A percentile compares a stretch with the other conserved stretches of the same genome.
These are phyloP conservation scores for Spizellomyces sp. DNA, from an alignment of 192 early-diverging fungal genomes.

Conservation along the genomic window DNA sequence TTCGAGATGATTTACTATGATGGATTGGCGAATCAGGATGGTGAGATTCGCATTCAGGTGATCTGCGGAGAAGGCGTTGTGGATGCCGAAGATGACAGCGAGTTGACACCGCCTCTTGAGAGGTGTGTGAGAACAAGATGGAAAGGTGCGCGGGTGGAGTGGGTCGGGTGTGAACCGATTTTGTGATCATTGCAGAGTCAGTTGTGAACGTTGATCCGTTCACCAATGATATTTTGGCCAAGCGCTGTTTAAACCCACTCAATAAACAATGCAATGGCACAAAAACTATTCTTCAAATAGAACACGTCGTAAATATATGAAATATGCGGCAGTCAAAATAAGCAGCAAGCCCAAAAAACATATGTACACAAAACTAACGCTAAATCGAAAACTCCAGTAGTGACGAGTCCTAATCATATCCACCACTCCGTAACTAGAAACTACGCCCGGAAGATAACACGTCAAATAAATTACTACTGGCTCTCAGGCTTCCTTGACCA, in stretches of 20 bases:
- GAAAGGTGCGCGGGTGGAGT: slow-evolving; percentile 36
- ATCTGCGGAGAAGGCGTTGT: slow-evolving; percentile 5
- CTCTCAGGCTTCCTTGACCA: neutral
- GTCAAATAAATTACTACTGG: slow-evolving; percentile 3
- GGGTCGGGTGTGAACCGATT: slow-evolving; percentile 47
- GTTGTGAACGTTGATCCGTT: too few relatives aligned
- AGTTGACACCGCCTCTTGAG: slow-evolving; percentile 43
- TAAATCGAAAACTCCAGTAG: too few relatives aligned
- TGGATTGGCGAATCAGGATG: slow-evolving; percentile 52
- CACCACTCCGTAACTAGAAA: neutral
- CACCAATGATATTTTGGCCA: too few relatives aligned
- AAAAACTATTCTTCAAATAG: too few relatives aligned
- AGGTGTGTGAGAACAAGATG: slow-evolving; percentile 41
- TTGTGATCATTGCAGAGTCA: slow-evolving; percentile 21
- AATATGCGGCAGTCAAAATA: too few relatives aligned
- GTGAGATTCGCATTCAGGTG: slow-evolving; percentile 46
- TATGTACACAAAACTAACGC: too few relatives aligned
- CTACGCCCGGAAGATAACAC: slow-evolving; percentile 2
- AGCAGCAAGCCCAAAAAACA: too few relatives aligned
- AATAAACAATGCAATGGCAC: too few relatives aligned
- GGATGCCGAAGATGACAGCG: slow-evolving; percentile 3
- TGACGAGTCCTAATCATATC: too few relatives aligned
- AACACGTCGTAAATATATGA: too few relatives aligned
- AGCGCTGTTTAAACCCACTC: too few relatives aligned
- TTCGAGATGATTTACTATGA: slow-evolving; percentile 59